Evolutionary conservation across 164 flowering plant species (phyloP), one percentile per base, ranked within the genome.

Genomic region (Magnolia kwangsiensis): DNA sequence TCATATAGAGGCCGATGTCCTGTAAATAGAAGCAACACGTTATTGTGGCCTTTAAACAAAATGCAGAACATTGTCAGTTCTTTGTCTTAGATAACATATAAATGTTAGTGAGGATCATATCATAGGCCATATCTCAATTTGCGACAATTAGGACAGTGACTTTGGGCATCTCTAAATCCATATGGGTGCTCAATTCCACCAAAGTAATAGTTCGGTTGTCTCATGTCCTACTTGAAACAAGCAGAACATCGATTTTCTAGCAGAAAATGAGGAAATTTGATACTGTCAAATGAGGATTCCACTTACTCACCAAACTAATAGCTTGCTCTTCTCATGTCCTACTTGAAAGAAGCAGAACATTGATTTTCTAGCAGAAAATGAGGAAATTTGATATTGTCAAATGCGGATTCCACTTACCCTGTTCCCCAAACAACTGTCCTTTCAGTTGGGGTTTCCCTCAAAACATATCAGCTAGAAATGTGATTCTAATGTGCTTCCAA

Each of bases 1-100:
- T 88, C 95, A 90, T 92, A 81, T 93, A 96, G 31, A 90, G 91
- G 77, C 85, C 74, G 70, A 96, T 84, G 79, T 90, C 95, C 99
- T 96, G 82, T 66, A 69, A 71, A 37, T 63, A 77, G 71, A 67
- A 76, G 49, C 45, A 4, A 37, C 7, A 5, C 45, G 0, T 37
- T 37, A 37, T 0, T 0, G 45, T 37, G 45, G 7, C 45, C 45
- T 37, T 37, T 37, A 37, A 37, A 37, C 4, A 37, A 37, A 37
- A 37, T 37, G 4, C 7, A 37, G 4, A 37, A 37, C 45, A 3
- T 37, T 37, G 45, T 37, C 45, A 37, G 45, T 37, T 27, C 29
- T 27, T 1, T 37, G 45, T 37, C 45, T 37, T 37, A 37, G 45
- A 37, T 4, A 37, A 37, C 45, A 37, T 37, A 37, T 37, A 37